These are phyloP conservation scores for Sporothrix brasiliensis DNA, from an alignment of 2,329 filamentous ascomycete species.

Conservation along the genomic window DNA sequence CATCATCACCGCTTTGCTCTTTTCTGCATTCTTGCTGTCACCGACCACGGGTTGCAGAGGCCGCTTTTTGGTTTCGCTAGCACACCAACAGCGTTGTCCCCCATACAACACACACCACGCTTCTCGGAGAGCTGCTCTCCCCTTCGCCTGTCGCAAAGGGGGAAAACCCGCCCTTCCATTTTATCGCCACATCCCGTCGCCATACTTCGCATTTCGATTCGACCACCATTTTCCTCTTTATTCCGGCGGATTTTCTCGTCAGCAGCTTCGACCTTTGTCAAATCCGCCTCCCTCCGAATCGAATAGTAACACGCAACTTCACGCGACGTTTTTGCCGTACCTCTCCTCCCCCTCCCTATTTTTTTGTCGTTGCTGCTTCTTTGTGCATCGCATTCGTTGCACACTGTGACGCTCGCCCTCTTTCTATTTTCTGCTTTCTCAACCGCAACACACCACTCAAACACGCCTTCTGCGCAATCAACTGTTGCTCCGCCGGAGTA, in stretches of 20 bases:
- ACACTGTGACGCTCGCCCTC: neutral
- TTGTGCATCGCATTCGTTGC: neutral
- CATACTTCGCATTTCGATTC: conserved; percentile 14
- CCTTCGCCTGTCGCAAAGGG: conserved; percentile 29
- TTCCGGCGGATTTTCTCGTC: conserved; percentile 29
- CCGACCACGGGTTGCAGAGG: neutral
- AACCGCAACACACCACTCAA: neutral
- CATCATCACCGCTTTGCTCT: neutral
- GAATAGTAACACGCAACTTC: conserved; percentile 2
- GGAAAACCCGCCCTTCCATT: conserved; percentile 20
- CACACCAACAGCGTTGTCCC: neutral
- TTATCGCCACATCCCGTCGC: conserved; percentile 28
- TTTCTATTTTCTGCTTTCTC: neutral
- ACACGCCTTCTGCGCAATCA: neutral
- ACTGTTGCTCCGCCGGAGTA: neutral
- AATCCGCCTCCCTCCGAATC: conserved; percentile 23
- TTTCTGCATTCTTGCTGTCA: neutral
- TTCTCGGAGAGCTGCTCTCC: conserved; percentile 18
- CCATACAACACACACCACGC: neutral
- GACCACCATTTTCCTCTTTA: neutral
- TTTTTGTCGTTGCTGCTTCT: conserved; percentile 1
- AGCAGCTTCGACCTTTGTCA: conserved; percentile 24
- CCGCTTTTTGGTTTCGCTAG: neutral
- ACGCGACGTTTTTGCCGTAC: neutral
- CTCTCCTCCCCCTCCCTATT: neutral